A percentile compares a stretch with the other conserved stretches of the same genome.
Evolutionary conservation across 495 filamentous ascomycete species (phyloP).

Genomic region (Xylaria cubensis): DNA sequence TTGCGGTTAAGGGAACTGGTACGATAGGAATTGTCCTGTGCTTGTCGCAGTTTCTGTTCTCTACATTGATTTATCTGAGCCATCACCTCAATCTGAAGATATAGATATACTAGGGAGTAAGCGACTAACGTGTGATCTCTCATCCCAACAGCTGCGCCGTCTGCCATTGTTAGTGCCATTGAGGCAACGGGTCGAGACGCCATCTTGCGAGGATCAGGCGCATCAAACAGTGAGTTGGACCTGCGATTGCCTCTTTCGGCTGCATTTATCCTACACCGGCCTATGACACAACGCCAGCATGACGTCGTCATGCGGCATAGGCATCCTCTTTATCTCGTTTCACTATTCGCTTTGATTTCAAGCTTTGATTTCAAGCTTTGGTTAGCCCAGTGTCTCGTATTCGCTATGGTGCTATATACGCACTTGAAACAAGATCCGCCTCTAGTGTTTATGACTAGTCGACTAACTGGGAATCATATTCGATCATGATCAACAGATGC

Average conservation of each 20-base stretch:
- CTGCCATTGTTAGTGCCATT: constrained; percentile 85
- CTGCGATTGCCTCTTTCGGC: constrained; percentile 23
- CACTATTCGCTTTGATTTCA: constrained; percentile 19
- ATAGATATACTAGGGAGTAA: not conserved
- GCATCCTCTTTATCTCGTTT: constrained; percentile 15
- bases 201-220: constrained; percentile 88
- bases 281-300: constrained; percentile 9
- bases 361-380: constrained; percentile 1
- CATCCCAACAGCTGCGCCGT: constrained; percentile 70
- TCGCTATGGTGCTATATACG: not conserved
- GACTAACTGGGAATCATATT: constrained; percentile 27
- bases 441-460: constrained; percentile 23
- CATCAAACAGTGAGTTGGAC: constrained; percentile 73
- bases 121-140: constrained; percentile 26
- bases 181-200: constrained; percentile 90
- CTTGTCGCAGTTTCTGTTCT: not conserved
- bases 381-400: constrained; percentile 4
- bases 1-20: constrained; percentile 73
- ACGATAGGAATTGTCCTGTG: constrained; percentile 24
- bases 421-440: constrained; percentile 18
- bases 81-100: constrained; percentile 19
- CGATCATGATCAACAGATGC: constrained; percentile 63
- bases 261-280: not conserved
- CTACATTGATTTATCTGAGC: not conserved
- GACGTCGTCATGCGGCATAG: constrained; percentile 24